phyloP scores from a whole-genome alignment of 495 filamentous ascomycete genomes.

The Tuber aestivum region DNA sequence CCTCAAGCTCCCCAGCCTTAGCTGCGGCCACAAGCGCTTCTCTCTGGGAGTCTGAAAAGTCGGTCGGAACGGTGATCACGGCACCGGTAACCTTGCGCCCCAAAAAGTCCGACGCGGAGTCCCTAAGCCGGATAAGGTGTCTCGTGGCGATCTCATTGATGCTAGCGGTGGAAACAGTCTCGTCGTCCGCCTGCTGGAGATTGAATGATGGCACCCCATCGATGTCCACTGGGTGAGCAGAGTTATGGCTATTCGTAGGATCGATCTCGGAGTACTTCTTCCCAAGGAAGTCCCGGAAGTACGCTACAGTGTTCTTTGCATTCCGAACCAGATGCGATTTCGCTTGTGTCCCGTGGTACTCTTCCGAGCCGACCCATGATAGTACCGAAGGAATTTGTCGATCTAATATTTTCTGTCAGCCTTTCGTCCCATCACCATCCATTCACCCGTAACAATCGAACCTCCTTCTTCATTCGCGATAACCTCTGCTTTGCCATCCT shows the following conservation, averaged over 20 bases:
- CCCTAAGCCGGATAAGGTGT: slow-evolving; percentile 72
- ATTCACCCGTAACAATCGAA: slow-evolving; percentile 40
- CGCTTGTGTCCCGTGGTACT: slow-evolving; percentile 93
- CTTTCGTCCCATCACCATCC: slow-evolving; percentile 16
- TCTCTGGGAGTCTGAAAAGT: slow-evolving; percentile 81
- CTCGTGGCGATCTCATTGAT: slow-evolving; percentile 82
- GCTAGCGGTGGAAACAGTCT: slow-evolving; percentile 62
- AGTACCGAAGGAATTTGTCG: slow-evolving; percentile 92
- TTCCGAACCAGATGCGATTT: slow-evolving; percentile 90
- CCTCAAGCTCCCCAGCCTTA: slow-evolving; percentile 73
- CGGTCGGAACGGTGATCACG: slow-evolving; percentile 87
- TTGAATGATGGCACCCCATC: slow-evolving; percentile 73
- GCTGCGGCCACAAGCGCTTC: slow-evolving; percentile 71
- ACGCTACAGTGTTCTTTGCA: slow-evolving; percentile 82
- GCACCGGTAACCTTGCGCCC: slow-evolving; percentile 88
- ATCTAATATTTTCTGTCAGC: slow-evolving; percentile 51
- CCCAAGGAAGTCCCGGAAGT: slow-evolving; percentile 91
- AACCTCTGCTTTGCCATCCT: slow-evolving; percentile 92
- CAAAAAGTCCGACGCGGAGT: slow-evolving; percentile 82
- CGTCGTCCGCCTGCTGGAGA: slow-evolving; percentile 66
- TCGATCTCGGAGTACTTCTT: slow-evolving; percentile 80
- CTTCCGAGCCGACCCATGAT: slow-evolving; percentile 90
- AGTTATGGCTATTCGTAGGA: slow-evolving; percentile 86
- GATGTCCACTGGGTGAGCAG: slow-evolving; percentile 76
- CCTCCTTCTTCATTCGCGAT: slow-evolving; percentile 99